phyloP scores from a whole-genome alignment of 805 yeast genomes.

The Saccharomyces eubayanus region DNA sequence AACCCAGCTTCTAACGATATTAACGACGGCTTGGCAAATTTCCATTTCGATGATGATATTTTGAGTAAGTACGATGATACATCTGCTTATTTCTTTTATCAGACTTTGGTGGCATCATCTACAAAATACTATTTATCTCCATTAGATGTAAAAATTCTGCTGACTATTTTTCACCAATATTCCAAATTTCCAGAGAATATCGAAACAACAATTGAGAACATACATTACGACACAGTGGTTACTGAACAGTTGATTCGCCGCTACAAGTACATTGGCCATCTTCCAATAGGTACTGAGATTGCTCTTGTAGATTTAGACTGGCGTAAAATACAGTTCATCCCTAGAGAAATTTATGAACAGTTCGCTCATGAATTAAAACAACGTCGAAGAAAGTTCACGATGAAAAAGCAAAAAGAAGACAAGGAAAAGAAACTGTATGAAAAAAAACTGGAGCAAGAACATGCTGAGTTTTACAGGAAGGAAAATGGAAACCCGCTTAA shows the following conservation, averaged over 20 bases:
- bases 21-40: constrained; percentile 8
- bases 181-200: constrained; percentile 60
- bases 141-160: constrained; percentile 69
- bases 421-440: constrained; percentile 49
- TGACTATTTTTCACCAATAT: constrained; percentile 53
- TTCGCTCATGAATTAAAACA: constrained; percentile 50
- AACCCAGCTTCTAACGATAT: constrained; percentile 4
- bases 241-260: constrained; percentile 50
- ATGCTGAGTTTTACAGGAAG: constrained; percentile 48
- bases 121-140: constrained; percentile 64
- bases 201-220: constrained; percentile 56
- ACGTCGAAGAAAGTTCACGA: constrained; percentile 43
- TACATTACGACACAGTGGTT: constrained; percentile 55
- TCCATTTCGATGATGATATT: constrained; percentile 5
- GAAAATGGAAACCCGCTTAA: constrained; percentile 41
- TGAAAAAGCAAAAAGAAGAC: constrained; percentile 53
- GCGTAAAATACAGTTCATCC: constrained; percentile 40
- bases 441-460: constrained; percentile 47
- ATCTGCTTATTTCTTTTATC: constrained; percentile 62
- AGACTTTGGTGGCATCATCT: constrained; percentile 62
- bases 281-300: constrained; percentile 78
- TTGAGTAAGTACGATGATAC: constrained; percentile 29
- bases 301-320: constrained; percentile 84
- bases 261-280: constrained; percentile 66
- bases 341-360: constrained; percentile 36